Base-by-base conservation (phyloP, 2,329 filamentous ascomycete genomes). In the Bipolaris zeicola region DNA sequence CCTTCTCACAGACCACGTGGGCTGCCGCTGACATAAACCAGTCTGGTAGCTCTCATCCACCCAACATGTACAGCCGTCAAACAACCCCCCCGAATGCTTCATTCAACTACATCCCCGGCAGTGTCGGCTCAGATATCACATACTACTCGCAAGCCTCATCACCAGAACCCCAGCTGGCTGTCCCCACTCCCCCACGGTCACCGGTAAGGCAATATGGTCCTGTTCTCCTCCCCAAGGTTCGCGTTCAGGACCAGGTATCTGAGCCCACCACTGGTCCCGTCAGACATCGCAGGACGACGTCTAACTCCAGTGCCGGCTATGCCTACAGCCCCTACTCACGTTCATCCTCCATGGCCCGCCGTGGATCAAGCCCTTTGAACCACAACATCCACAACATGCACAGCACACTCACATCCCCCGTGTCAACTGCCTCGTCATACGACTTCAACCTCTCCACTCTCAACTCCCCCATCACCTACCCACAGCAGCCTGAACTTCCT, bases 191-290 rank as follows among this genome's bases (percentile, higher is more conserved):
- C 50, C 84, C 83, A 50, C 82, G 84, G 62, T 89, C 90, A 33
- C 90, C 91, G 58, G 85, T 93, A 66, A 85, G 88, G 59, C 89
- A 91, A 60, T 89, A 92, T 78, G 91, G 91, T 50, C 91, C 91
- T 49, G 81, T 91, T 46, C 81, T 96, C 57, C 82, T 96, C 31
- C 92, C 92, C 70, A 95, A 92, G 83, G 93, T 96, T 79, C 86
- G 92, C 59, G 86, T 86, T 38, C 92, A 95, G 78, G 92, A 96
- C 78, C 89, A 94, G 77, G 83, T 88, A 60, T 85, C 92, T 60
- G 86, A 88, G 63, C 84, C 84, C 38, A 80, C 80, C 38, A 80
- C 81, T 49, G 72, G 77, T 26, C 73, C 73, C 52, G 86, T 89
- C 76, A 84, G 87, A 68, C 80, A 83, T 72, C 80, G 81, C 65